Conservation (phyloP, 2,329 filamentous ascomycete genomes). For the Venturia aucupariae region DNA sequence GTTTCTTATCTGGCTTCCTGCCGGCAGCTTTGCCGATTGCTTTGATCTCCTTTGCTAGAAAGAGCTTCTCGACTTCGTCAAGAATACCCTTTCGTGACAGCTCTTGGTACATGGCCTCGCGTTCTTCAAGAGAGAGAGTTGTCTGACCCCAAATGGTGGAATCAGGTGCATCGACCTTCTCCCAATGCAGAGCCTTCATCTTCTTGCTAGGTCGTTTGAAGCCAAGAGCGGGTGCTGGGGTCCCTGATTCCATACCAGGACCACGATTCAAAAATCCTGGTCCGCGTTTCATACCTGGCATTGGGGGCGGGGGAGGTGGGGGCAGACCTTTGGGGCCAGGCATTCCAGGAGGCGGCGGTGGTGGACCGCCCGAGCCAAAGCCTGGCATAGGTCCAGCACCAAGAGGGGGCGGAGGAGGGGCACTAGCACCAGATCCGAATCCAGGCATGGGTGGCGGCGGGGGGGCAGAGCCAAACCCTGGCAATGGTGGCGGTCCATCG, state of each 20-base stretch:
- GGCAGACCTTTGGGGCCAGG: conserved; percentile 40
- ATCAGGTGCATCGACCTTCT: conserved; percentile 89
- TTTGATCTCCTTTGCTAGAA: conserved; percentile 95
- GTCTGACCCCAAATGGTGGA: conserved; percentile 92
- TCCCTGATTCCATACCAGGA: conserved; percentile 41
- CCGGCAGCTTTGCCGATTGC: conserved; percentile 58
- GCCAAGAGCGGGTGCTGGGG: conserved; percentile 55
- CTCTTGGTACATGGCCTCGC: conserved; percentile 93
- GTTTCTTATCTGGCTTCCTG: conserved; percentile 92
- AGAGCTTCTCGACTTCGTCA: conserved; percentile 94
- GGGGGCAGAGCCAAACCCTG: conserved; percentile 31
- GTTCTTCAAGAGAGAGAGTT: conserved; percentile 66
- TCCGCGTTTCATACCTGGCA: conserved; percentile 49
- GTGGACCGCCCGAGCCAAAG: conserved; percentile 27
- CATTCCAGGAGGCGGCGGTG: conserved; percentile 35
- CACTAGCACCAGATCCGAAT: conserved; percentile 32
- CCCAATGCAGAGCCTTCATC: conserved; percentile 98
- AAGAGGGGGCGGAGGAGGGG: conserved; percentile 38
- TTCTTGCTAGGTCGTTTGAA: conserved; percentile 95
- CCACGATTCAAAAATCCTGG: conserved; percentile 54
- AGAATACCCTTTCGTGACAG: conserved; percentile 89
- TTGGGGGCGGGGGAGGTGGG: conserved; percentile 56
- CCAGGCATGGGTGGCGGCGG: conserved; percentile 32
- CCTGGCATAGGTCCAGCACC: conserved; percentile 30
- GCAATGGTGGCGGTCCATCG: conserved; percentile 33